Conservation (phyloP, 1,284 basidiomycete genomes). For the Naganishia sp. region DNA sequence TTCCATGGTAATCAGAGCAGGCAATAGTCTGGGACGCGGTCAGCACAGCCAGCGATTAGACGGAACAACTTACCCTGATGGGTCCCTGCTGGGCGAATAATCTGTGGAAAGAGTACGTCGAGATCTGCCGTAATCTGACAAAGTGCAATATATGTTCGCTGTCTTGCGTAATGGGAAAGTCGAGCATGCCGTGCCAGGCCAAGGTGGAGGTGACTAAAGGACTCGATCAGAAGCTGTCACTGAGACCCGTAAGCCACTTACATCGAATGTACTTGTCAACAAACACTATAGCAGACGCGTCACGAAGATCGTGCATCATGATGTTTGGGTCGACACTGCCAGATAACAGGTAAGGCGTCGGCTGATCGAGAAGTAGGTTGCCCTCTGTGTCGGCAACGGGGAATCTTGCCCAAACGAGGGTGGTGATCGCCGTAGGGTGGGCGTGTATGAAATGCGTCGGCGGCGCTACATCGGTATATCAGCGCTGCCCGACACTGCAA, state of each 20-base stretch:
- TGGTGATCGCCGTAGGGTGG: slow-evolving; percentile 76
- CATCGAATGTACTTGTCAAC: slow-evolving; percentile 66
- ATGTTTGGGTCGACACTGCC: slow-evolving; percentile 76
- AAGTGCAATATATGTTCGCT: slow-evolving; percentile 44
- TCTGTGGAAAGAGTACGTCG: slow-evolving; percentile 31
- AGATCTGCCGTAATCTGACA: slow-evolving; percentile 39
- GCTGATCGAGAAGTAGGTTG: slow-evolving; percentile 55
- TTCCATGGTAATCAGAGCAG: slow-evolving; percentile 81
- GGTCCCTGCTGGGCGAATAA: slow-evolving; percentile 59
- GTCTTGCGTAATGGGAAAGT: slow-evolving; percentile 43
- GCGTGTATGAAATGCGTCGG: slow-evolving; percentile 70
- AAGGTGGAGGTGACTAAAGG: slow-evolving; percentile 41
- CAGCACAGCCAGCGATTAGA: background rate
- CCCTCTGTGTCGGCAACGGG: slow-evolving; percentile 63
- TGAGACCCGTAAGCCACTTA: slow-evolving; percentile 31
- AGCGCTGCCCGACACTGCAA: slow-evolving; percentile 32
- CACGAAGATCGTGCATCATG: slow-evolving; percentile 70
- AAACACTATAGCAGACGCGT: slow-evolving; percentile 64
- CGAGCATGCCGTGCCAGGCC: slow-evolving; percentile 43
- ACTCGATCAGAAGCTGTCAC: too few relatives aligned
- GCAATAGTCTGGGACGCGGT: slow-evolving; percentile 61
- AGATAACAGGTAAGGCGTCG: slow-evolving; percentile 71
- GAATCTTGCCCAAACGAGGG: slow-evolving; percentile 68
- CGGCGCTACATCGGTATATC: slow-evolving; percentile 49
- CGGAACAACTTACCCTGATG: slow-evolving; percentile 65